These are phyloP conservation scores for Medicago arabica DNA, from an alignment of 306 rosid species.

Conservation along the genomic window DNA sequence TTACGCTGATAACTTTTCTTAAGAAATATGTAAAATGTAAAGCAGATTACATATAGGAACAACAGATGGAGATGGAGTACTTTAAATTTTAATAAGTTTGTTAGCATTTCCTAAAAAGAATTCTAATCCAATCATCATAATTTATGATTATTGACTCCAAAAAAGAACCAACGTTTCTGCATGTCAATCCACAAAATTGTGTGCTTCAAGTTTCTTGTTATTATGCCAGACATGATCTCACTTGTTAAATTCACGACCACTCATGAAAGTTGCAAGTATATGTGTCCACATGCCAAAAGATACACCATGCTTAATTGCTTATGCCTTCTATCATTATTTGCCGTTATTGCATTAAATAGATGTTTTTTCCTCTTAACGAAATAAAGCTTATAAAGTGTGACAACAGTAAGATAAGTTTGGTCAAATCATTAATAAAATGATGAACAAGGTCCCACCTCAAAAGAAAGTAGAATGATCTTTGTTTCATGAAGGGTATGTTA, in stretches of 20 bases:
- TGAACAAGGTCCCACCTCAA: slow-evolving; percentile 41
- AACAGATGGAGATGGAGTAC: too few relatives aligned
- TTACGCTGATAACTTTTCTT: too few relatives aligned
- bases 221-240: slow-evolving; percentile 40
- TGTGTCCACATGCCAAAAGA: slow-evolving; percentile 50
- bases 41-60: too few relatives aligned
- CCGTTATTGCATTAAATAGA: slow-evolving; percentile 45
- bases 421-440: slow-evolving; percentile 47
- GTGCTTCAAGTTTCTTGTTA: slow-evolving; percentile 36
- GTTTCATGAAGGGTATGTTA: slow-evolving; percentile 41
- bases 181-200: slow-evolving; percentile 10
- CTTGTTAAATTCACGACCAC: slow-evolving; percentile 54
- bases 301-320: slow-evolving; percentile 34
- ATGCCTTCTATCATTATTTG: slow-evolving; percentile 51
- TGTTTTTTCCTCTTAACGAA: slow-evolving; percentile 8
- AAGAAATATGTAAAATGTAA: too few relatives aligned
- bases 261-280: slow-evolving; percentile 50
- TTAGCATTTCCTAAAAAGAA: too few relatives aligned
- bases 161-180: slow-evolving; percentile 21
- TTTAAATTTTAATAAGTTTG: too few relatives aligned
- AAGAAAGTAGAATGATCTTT: slow-evolving; percentile 39
- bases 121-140: slow-evolving; percentile 23
- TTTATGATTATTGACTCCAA: neutral
- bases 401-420: slow-evolving; percentile 44
- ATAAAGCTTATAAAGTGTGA: slow-evolving; percentile 42